A percentile compares a stretch with the other conserved stretches of the same genome.
Conservation (phyloP, 768 basidiomycete genomes). For the Jaapia argillacea region DNA sequence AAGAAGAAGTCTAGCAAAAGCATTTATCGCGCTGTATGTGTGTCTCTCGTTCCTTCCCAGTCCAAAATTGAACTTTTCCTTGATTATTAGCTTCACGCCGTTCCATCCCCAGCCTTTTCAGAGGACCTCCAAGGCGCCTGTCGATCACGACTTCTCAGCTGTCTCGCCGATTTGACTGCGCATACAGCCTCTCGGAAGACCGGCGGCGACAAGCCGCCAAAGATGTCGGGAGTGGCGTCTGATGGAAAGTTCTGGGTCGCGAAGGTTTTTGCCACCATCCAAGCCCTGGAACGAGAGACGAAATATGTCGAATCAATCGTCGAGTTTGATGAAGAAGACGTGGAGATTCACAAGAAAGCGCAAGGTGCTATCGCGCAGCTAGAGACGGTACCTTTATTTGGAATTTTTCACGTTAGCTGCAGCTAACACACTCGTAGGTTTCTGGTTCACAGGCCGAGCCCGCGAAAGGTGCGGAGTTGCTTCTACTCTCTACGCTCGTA, state of each 20-base stretch:
- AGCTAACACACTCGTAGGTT: too few species aligned
- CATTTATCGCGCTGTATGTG: conserved; percentile 44
- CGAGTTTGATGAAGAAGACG: conserved; percentile 47
- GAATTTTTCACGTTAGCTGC: too few species aligned
- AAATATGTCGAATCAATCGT: conserved; percentile 53
- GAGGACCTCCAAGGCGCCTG: conserved; percentile 60
- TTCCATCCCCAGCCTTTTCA: conserved; percentile 62
- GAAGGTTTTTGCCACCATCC: conserved; percentile 48
- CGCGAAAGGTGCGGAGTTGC: conserved; percentile 59
- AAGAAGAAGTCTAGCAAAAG: conserved; percentile 67
- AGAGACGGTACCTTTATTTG: too few species aligned
- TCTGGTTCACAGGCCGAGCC: conserved; percentile 35
- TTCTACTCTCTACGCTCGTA: conserved; percentile 61
- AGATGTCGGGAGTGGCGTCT: not conserved
- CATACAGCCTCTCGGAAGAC: conserved; percentile 42
- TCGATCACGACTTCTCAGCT: conserved; percentile 59
- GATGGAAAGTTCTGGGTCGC: conserved; percentile 78
- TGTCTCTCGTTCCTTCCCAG: not conserved
- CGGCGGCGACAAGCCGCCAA: too few species aligned
- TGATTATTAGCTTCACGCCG: conserved; percentile 55
- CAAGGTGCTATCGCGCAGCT: too few species aligned
- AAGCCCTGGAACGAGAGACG: conserved; percentile 46
- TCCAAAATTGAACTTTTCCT: not conserved
- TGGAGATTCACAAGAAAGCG: conserved; percentile 35
- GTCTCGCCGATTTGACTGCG: conserved; percentile 63